phyloP scores from a whole-genome alignment of 2,329 filamentous ascomycete species.

The Dothideomycetes sp. region DNA sequence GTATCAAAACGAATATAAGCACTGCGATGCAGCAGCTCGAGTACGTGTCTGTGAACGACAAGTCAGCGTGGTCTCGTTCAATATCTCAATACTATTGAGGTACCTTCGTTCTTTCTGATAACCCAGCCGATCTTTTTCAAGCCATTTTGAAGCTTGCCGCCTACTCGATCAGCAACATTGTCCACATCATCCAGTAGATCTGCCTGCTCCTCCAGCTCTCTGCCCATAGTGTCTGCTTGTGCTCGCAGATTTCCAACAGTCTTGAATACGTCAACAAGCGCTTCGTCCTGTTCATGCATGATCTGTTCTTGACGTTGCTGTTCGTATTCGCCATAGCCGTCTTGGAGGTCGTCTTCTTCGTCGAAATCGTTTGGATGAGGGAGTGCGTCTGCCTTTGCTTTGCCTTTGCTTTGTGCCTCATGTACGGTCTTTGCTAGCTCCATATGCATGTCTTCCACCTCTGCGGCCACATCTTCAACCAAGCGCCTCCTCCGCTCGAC shows the following conservation, averaged over 20 bases:
- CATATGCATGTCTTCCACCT: constrained; percentile 80
- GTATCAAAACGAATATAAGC: constrained; percentile 77
- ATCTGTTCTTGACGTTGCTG: constrained; percentile 83
- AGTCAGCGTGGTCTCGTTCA: too few species aligned
- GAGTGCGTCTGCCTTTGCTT: constrained; percentile 37
- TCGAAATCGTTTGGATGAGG: constrained; percentile 48
- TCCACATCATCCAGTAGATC: constrained; percentile 84
- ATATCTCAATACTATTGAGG: too few species aligned
- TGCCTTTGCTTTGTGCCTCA: constrained; percentile 26
- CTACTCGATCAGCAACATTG: constrained; percentile 73
- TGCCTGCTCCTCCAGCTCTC: constrained; percentile 88
- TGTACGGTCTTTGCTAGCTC: constrained; percentile 57
- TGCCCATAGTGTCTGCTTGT: constrained; percentile 91
- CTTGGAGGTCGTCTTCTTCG: constrained; percentile 39
- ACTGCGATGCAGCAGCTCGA: constrained; percentile 88
- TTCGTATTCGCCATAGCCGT: constrained; percentile 64
- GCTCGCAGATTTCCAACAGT: constrained; percentile 83
- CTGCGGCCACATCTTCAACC: constrained; percentile 78
- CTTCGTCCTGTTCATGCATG: constrained; percentile 89
- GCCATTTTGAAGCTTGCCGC: constrained; percentile 72
- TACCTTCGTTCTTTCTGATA: constrained; percentile 83
- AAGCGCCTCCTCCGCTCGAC: constrained; percentile 69
- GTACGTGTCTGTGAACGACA: constrained; percentile 45
- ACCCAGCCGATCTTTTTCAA: constrained; percentile 79
- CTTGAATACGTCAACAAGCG: constrained; percentile 82